Evolutionary conservation across 306 rosid genomes (phyloP).

Genomic region (Prunus campanulata): DNA sequence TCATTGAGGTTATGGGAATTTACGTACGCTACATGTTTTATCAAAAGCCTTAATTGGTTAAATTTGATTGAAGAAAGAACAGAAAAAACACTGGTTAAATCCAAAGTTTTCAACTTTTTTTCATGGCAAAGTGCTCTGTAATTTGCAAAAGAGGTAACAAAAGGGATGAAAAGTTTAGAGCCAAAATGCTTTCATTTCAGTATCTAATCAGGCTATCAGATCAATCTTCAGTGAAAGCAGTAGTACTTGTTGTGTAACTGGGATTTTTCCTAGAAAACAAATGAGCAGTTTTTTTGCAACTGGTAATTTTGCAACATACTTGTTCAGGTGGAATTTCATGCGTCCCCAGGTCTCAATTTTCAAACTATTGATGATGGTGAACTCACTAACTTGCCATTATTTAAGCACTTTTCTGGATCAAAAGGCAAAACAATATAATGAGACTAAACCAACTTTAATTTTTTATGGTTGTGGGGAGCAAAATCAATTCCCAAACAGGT

Average conservation of each 20-base stretch:
- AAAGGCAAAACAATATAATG: conserved; percentile 71
- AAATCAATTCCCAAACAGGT: conserved; percentile 58
- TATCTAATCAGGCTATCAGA: conserved; percentile 21
- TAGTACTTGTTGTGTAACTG: conserved; percentile 2
- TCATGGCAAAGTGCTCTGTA: not conserved
- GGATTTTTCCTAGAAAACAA: conserved; percentile 13
- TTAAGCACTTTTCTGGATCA: conserved; percentile 63
- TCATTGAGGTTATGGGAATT: not conserved
- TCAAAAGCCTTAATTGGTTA: not conserved
- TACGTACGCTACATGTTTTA: not conserved
- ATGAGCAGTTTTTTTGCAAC: conserved; percentile 6
- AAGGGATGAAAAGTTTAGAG: conserved; percentile 17
- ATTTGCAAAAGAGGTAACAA: not conserved
- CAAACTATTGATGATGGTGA: conserved; percentile 80
- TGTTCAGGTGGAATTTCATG: conserved; percentile 39
- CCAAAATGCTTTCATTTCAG: conserved; percentile 24
- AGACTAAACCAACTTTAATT: conserved; percentile 53
- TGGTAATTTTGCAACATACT: conserved; percentile 15
- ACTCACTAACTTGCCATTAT: conserved; percentile 84
- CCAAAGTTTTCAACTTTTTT: conserved; percentile 12
- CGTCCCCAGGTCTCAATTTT: conserved; percentile 42
- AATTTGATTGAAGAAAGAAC: not conserved
- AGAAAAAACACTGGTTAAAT: not conserved
- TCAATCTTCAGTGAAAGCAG: conserved; percentile 23
- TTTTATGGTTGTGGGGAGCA: conserved; percentile 82